Percentiles rank a stretch among this genome's conserved stretches.
Conservation (phyloP, 805 yeast genomes). For the Priceomyces castillae region DNA sequence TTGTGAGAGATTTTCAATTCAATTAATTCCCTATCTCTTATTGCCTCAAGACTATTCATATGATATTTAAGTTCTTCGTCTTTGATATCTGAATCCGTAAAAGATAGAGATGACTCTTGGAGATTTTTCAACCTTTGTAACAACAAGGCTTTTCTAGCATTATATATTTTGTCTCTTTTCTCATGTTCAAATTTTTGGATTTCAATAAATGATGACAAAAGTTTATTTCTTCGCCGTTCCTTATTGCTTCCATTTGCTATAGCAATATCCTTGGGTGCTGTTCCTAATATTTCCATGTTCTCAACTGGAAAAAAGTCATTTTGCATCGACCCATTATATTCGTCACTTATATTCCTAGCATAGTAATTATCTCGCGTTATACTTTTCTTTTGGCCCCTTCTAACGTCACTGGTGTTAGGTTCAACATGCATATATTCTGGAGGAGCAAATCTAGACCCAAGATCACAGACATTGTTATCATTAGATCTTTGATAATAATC, state of each 20-base stretch:
- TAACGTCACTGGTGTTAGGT: slow-evolving; percentile 12
- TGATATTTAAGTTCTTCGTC: slow-evolving; percentile 29
- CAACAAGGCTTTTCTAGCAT: slow-evolving; percentile 21
- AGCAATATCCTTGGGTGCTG: slow-evolving; percentile 11
- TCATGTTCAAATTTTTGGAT: slow-evolving; percentile 16
- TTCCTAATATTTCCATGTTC: not conserved
- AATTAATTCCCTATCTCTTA: slow-evolving; percentile 34
- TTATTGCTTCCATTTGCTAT: slow-evolving; percentile 12
- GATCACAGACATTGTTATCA: not conserved
- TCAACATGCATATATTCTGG: slow-evolving; percentile 4
- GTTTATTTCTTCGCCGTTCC: slow-evolving; percentile 24
- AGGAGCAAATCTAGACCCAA: slow-evolving; percentile 7
- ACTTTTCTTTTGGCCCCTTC: not conserved
- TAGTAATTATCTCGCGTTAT: not conserved
- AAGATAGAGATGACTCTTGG: slow-evolving; percentile 23
- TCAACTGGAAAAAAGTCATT: slow-evolving; percentile 1
- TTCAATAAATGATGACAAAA: slow-evolving; percentile 13
- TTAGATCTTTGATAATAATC: slow-evolving; percentile 15
- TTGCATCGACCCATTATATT: not conserved
- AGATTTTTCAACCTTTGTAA: slow-evolving; percentile 24
- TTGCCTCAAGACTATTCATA: slow-evolving; percentile 17
- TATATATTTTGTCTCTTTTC: slow-evolving; percentile 20
- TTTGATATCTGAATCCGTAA: slow-evolving; percentile 17
- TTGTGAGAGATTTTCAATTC: slow-evolving; percentile 28
- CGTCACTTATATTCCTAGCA: not conserved